phyloP scores from a whole-genome alignment of 768 basidiomycete species.

The Botryobasidium botryosum region DNA sequence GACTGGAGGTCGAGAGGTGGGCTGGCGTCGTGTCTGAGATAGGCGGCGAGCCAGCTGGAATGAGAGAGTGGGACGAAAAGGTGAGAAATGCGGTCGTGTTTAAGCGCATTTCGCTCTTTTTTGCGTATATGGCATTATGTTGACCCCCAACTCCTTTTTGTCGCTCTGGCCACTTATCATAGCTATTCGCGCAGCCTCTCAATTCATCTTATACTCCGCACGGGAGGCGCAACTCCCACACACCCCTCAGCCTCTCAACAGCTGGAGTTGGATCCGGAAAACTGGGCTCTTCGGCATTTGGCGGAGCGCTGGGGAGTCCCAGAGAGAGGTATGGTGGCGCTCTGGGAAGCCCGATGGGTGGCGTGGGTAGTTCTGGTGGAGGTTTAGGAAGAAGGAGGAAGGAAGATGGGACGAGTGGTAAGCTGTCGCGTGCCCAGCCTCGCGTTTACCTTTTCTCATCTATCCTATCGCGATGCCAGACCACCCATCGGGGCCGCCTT shows the following conservation, averaged over 20 bases:
- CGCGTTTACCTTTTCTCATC: neutral
- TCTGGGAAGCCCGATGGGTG: neutral
- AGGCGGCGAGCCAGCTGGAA: conserved; percentile 49
- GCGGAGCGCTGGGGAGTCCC: neutral
- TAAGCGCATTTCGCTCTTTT: neutral
- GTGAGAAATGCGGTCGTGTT: conserved; percentile 66
- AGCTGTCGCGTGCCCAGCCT: neutral
- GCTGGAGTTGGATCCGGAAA: neutral
- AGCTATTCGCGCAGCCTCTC: conserved; percentile 1
- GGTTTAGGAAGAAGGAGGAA: neutral
- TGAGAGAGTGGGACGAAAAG: conserved; percentile 63
- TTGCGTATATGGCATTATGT: conserved; percentile 8
- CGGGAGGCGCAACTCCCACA: neutral
- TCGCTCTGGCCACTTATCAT: conserved; percentile 7
- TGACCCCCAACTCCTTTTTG: conserved; percentile 6
- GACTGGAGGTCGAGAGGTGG: conserved; percentile 77
- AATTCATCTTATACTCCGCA: neutral
- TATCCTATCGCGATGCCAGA: neutral
- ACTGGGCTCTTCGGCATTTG: conserved; percentile 1
- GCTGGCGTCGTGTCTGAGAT: conserved; percentile 73
- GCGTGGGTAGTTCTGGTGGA: neutral
- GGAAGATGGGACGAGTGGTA: conserved; percentile 1
- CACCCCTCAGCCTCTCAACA: neutral
- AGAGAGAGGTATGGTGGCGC: neutral
- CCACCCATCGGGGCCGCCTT: neutral